Base-by-base conservation (phyloP, 495 filamentous ascomycete species). In the Penicillium mononematosum region DNA sequence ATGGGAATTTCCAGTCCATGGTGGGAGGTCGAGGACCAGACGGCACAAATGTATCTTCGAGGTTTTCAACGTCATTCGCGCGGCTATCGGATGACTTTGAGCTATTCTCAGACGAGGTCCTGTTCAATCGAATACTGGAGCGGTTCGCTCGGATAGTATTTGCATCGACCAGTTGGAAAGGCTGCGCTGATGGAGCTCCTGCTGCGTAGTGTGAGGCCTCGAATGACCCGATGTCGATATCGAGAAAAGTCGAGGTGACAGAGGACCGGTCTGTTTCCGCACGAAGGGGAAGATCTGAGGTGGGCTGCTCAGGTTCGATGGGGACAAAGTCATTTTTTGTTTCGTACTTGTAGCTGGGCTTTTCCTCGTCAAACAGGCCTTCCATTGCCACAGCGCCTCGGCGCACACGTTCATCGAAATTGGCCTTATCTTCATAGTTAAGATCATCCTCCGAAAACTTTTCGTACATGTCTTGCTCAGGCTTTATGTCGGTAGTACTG, bases 131-230 rank as follows among this genome's bases (percentile, higher is more conserved):
- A 49, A 72, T 55, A 62, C 73, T 78, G 11, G 71, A 74, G 19
- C 78, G 68, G 50, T 77, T 81, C 11, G 79, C 79, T 31, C 74
- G 75, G 46, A 81, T 79, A 17, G 79, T 81, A 50, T 78, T 70
- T 16, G 78, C 77, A 53, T 80, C 74, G 2, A 76, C 77, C 19
- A 81, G 66, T 46, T 80, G 76, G 54, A 81, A 78, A 16, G 73
- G 75, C 36, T 78, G 77, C 10, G 69, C 67, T 9, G 71, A 65
- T 34, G 72, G 69, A 9, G 75, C 62, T 5, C 72, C 77, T n/a
- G 75, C 74, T 22, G 77, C 77, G 54, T 80, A 80, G 38, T 80
- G 75, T 6, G 74, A 70, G 0, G 73, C 74, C 52, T 80, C 77
- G 49, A 78, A 80, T 0, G 75, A 73, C 9, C 75, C 75, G 17